These are phyloP conservation scores for Tricladium varicosporioides DNA, from an alignment of 2,329 filamentous ascomycete species.

Conservation along the genomic window DNA sequence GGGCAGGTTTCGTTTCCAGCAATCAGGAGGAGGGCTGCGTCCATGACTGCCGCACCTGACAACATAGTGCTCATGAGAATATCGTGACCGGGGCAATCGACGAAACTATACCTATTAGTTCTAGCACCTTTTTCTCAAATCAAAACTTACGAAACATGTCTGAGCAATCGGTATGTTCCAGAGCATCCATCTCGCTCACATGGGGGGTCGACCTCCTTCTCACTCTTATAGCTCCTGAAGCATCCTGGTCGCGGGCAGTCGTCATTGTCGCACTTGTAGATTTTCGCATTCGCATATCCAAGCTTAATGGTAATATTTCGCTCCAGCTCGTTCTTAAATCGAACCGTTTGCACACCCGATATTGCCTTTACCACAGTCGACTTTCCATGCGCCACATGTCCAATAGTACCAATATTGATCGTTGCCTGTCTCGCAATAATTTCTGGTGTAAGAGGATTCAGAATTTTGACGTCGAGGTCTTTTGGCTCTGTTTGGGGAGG, in stretches of 20 bases:
- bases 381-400: slow-evolving; percentile 98
- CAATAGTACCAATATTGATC: slow-evolving; percentile 98
- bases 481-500: slow-evolving; percentile 93
- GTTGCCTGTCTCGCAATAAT: slow-evolving; percentile 98
- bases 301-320: slow-evolving; percentile 99
- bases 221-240: slow-evolving; percentile 96
- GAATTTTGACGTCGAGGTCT: slow-evolving; percentile 75
- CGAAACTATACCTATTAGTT: slow-evolving; percentile 62
- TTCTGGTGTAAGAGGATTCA: slow-evolving; percentile 87
- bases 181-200: slow-evolving; percentile 91
- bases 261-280: slow-evolving; percentile 95
- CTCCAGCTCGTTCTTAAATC: slow-evolving; percentile 99
- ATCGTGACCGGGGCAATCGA: slow-evolving; percentile 98
- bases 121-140: neutral
- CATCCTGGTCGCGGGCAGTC: slow-evolving; percentile 92
- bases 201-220: slow-evolving; percentile 96
- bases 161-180: slow-evolving; percentile 82
- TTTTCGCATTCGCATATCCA: slow-evolving; percentile 98
- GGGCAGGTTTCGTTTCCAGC: slow-evolving; percentile 98
- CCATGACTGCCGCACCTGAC: slow-evolving; percentile 99
- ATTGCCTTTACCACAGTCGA: slow-evolving; percentile 99
- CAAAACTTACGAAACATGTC: slow-evolving; percentile 81
- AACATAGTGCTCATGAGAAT: slow-evolving; percentile 99
- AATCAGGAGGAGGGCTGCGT: slow-evolving; percentile 92
- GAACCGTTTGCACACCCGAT: slow-evolving; percentile 96